Percentiles rank a stretch among this genome's conserved stretches.
These are phyloP conservation scores for Aureoboletus auriporus DNA, from an alignment of 768 basidiomycete species.

Conservation along the genomic window DNA sequence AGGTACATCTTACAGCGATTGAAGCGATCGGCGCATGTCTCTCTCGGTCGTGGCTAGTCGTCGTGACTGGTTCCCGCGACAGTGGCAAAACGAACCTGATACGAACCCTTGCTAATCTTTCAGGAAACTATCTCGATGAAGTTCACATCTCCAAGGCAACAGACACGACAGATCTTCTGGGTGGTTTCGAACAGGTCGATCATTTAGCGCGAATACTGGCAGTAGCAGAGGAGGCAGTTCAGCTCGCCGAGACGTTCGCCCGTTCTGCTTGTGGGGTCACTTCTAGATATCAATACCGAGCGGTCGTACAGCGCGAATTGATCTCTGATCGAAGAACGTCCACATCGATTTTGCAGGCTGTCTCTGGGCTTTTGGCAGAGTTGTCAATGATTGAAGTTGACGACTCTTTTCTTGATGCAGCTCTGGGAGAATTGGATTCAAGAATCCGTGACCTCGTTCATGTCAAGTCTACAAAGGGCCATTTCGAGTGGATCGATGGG, in stretches of 20 bases:
- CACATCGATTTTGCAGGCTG: constrained; percentile 21
- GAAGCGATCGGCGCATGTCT: constrained; percentile 76
- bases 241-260: constrained; percentile 35
- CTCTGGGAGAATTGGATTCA: constrained; percentile 12
- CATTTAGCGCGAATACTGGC: constrained; percentile 33
- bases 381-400: constrained; percentile 15
- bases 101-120: constrained; percentile 61
- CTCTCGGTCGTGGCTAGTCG: constrained; percentile 80
- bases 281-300: constrained; percentile 12
- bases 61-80: constrained; percentile 70
- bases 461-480: constrained; percentile 37
- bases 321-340: constrained; percentile 12
- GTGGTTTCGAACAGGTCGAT: constrained; percentile 93
- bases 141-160: constrained; percentile 80
- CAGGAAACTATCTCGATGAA: constrained; percentile 67
- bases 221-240: constrained; percentile 39
- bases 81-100: constrained; percentile 81
- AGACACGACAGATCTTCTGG: constrained; percentile 91
- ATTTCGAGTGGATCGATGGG: constrained; percentile 95
- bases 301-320: constrained; percentile 15
- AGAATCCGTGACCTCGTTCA: constrained; percentile 21
- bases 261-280: constrained; percentile 31
- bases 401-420: constrained; percentile 9
- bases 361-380: constrained; percentile 27
- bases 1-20: constrained; percentile 58